These are phyloP conservation scores for Lipomyces yamadae DNA, from an alignment of 805 yeast species.

Conservation along the genomic window DNA sequence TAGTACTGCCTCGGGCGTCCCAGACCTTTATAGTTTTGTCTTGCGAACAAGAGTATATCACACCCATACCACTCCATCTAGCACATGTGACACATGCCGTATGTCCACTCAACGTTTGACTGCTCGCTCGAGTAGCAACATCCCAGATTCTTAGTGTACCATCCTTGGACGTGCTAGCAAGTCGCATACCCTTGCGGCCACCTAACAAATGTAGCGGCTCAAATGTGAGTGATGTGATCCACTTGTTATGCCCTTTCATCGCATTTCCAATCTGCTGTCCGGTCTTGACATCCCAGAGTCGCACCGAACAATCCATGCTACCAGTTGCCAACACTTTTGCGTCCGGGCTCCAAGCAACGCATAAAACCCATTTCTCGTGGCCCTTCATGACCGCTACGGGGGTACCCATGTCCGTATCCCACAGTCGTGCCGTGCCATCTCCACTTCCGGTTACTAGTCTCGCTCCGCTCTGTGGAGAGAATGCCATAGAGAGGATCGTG, in stretches of 20 bases:
- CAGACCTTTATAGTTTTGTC: constrained; percentile 93
- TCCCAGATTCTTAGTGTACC: constrained; percentile 92
- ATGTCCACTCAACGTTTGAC: constrained; percentile 82
- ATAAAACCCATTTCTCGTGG: constrained; percentile 91
- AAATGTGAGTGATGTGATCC: constrained; percentile 91
- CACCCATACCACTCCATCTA: constrained; percentile 93
- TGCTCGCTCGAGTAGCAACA: constrained; percentile 65
- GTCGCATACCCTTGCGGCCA: constrained; percentile 64
- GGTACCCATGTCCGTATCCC: constrained; percentile 97
- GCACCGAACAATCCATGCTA: constrained; percentile 86
- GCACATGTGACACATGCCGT: constrained; percentile 88
- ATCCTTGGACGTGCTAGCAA: constrained; percentile 90
- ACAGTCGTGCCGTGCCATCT: constrained; percentile 90
- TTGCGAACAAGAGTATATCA: constrained; percentile 87
- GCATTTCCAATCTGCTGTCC: constrained; percentile 79
- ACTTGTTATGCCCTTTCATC: constrained; percentile 79
- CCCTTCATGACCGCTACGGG: constrained; percentile 81
- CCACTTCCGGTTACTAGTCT: constrained; percentile 92
- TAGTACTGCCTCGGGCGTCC: constrained; percentile 54
- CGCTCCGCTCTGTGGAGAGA: constrained; percentile 71
- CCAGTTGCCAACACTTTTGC: constrained; percentile 94
- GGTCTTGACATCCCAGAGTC: constrained; percentile 80
- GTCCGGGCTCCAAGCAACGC: constrained; percentile 90
- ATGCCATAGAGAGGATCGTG: constrained; percentile 87
- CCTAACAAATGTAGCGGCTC: constrained; percentile 86